Evolutionary conservation across 1,284 basidiomycete species (phyloP), one percentile per base, ranked within the genome.

Genomic region (Amylostereum chailletii): DNA sequence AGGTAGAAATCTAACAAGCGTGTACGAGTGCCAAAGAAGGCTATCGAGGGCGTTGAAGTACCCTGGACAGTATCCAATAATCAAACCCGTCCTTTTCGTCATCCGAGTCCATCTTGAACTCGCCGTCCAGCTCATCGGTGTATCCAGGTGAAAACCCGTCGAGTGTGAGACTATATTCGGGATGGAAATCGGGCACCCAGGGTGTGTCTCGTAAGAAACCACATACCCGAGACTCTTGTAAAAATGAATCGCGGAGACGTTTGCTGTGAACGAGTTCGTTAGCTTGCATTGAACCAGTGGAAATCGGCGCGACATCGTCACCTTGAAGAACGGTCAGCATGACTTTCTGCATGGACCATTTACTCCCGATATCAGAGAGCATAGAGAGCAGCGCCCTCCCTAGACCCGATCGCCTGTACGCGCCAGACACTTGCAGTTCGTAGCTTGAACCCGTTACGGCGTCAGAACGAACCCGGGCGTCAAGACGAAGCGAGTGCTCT

Each of bases 241-340:
- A 55, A 87, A 84, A 19, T 57, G 50, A n/a, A 70, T 43, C 0
- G 83, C 85, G 4, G 58, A 58, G 1, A 51, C 48, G 56, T 89
- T 88, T 1, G 62, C 85, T 89, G 52, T 29, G 29, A 47, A 11
- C 34, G 49, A 19, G 50, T 19, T 19, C 19, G 26, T 41, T 1
- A 34, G 26, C 46, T 38, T 19, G 45, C 43, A 3, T 45, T 2
- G 29, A 42, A 26, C 1, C 2, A 9, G 27, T 7, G 33, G 5
- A 48, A 5, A 29, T 27, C 33, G 33, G 29, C 5, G 3, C 27
- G 44, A 34, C 11, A 4, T 30, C 58, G 42, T 45, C 86, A 87
- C 70, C 72, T 78, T 80, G 49, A 88, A 71, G 3, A 30, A 79
- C 82, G 0, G 86, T 90, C n/a, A 90, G 72, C 71, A 83, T 75